Conservation (phyloP, 495 filamentous ascomycete species). For the Xylaria palmicola region DNA sequence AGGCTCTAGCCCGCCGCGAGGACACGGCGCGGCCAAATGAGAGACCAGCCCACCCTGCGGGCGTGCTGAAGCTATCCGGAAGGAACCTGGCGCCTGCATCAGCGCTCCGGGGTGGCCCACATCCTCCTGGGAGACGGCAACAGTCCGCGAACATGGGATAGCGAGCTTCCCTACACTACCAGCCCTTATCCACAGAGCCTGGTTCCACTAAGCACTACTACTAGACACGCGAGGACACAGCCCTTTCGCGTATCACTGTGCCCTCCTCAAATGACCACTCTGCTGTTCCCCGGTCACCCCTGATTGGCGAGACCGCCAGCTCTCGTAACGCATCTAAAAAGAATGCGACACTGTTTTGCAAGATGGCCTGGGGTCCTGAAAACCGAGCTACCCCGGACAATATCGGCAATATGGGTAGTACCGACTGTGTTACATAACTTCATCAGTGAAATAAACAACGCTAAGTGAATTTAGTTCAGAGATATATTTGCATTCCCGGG, state of each 20-base stretch:
- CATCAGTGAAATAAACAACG: background rate
- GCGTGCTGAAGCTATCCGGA: background rate
- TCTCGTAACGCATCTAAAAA: background rate
- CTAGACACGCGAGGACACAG: background rate
- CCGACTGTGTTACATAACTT: background rate
- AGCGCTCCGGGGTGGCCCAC: slow-evolving; percentile 16
- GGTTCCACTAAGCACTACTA: slow-evolving; percentile 3
- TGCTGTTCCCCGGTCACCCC: background rate
- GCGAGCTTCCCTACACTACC: slow-evolving; percentile 10
- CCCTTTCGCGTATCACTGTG: background rate
- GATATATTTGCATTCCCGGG: background rate
- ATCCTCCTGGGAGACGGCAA: slow-evolving; percentile 23
- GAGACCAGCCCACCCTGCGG: background rate
- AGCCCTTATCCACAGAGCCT: background rate
- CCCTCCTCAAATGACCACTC: background rate
- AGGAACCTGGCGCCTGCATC: slow-evolving; percentile 9
- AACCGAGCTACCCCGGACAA: background rate
- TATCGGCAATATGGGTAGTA: background rate
- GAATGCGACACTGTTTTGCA: background rate
- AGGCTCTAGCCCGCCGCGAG: background rate
- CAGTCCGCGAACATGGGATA: slow-evolving; percentile 32
- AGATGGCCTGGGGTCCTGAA: background rate
- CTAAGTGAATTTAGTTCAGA: background rate
- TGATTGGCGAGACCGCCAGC: background rate
- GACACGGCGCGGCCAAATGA: slow-evolving; percentile 9